Evolutionary conservation across 805 yeast species (phyloP).

Genomic region (Brettanomyces sp.): DNA sequence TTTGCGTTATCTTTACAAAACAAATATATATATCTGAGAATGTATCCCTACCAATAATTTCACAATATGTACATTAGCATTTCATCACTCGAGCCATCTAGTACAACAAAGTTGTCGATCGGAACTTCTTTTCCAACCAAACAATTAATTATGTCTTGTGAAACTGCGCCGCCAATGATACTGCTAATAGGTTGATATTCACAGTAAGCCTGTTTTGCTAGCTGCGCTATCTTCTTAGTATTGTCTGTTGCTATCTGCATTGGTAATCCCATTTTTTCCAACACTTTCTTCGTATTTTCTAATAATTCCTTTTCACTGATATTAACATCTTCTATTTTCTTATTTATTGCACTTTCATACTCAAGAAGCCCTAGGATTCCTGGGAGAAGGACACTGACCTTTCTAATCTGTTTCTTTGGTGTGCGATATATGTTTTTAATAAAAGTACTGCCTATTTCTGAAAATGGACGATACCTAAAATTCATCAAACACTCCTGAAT

Average conservation of each 20-base stretch:
- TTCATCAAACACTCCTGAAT: conserved; percentile 29
- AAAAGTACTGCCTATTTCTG: conserved; percentile 10
- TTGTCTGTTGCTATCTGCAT: conserved; percentile 27
- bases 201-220: conserved; percentile 42
- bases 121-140: conserved; percentile 72
- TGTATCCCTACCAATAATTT: background rate
- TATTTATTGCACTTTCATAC: conserved; percentile 13
- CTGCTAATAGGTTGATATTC: conserved; percentile 83
- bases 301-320: conserved; percentile 23
- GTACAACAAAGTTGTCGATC: conserved; percentile 66
- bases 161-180: conserved; percentile 77
- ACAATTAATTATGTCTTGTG: conserved; percentile 84
- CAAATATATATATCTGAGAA: background rate
- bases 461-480: conserved; percentile 29
- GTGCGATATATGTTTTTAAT: conserved; percentile 9
- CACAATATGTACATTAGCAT: conserved; percentile 60
- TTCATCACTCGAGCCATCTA: conserved; percentile 62
- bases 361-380: conserved; percentile 50
- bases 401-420: conserved; percentile 31
- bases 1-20: too few relatives aligned
- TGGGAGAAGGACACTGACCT: conserved; percentile 50
- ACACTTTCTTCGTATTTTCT: conserved; percentile 20
- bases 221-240: conserved; percentile 27
- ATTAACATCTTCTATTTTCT: conserved; percentile 15
- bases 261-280: conserved; percentile 37